Evolutionary conservation across 2,329 filamentous ascomycete genomes (phyloP).

Genomic region (Ophiosphaerella narmari): DNA sequence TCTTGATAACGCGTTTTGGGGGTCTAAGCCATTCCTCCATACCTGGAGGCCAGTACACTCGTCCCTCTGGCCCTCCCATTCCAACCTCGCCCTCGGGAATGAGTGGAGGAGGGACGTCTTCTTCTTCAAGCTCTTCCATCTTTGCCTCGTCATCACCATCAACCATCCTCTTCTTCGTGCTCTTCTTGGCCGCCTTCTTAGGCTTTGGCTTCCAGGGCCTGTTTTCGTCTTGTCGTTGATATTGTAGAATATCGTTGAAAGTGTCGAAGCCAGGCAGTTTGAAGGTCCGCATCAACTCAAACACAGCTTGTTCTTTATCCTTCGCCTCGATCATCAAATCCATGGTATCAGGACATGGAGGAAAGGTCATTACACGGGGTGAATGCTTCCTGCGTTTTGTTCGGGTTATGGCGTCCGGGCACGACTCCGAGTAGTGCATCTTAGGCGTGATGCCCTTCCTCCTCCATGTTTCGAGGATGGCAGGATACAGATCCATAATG

Average conservation of each 20-base stretch:
- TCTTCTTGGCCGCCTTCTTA: constrained; percentile 53
- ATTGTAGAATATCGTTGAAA: constrained; percentile 77
- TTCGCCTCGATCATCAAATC: constrained; percentile 99
- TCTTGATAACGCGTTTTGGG: constrained; percentile 70
- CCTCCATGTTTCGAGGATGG: constrained; percentile 83
- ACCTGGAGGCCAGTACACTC: constrained; percentile 89
- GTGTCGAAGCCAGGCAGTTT: constrained; percentile 78
- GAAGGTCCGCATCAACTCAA: constrained; percentile 88
- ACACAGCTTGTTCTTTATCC: constrained; percentile 95
- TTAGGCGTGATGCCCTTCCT: constrained; percentile 86
- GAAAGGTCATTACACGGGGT: constrained; percentile 75
- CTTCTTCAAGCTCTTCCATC: constrained; percentile 46
- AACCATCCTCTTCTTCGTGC: constrained; percentile 48
- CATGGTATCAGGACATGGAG: constrained; percentile 81
- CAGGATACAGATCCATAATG: constrained; percentile 73
- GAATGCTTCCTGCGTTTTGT: constrained; percentile 84
- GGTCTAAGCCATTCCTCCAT: constrained; percentile 91
- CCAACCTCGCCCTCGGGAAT: constrained; percentile 72
- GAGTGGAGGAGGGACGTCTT: constrained; percentile 43
- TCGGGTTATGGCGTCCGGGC: constrained; percentile 74
- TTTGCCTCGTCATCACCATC: constrained; percentile 49
- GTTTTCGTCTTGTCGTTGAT: constrained; percentile 77
- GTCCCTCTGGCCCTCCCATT: constrained; percentile 81
- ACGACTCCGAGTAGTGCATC: constrained; percentile 94
- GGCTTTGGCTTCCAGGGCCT: constrained; percentile 49